Conservation (phyloP, 305 asterid genomes). For the Fraxinus velutina region DNA sequence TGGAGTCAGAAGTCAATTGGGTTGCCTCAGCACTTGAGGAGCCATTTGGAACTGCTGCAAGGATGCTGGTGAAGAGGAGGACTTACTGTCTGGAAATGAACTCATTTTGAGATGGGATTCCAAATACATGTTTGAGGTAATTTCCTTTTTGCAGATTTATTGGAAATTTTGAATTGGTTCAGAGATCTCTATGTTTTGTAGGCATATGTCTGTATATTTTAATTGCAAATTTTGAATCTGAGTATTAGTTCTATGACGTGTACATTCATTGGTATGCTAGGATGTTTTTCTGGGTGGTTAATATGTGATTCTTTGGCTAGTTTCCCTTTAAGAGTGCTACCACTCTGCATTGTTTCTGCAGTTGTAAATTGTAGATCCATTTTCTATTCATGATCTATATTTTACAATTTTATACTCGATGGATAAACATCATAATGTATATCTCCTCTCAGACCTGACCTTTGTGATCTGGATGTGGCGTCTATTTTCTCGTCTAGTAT, state of each 20-base stretch:
- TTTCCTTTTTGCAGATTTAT: not conserved
- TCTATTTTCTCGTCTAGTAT: not conserved
- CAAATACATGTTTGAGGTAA: slow-evolving; percentile 32
- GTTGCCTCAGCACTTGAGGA: slow-evolving; percentile 38
- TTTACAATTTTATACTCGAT: not conserved
- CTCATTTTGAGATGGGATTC: slow-evolving; percentile 45
- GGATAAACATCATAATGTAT: not conserved
- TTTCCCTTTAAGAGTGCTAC: not conserved
- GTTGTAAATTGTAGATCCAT: not conserved
- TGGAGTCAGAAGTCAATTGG: slow-evolving; percentile 37
- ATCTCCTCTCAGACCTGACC: not conserved
- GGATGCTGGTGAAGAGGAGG: slow-evolving; percentile 59
- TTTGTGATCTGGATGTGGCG: not conserved
- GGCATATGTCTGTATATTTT: not conserved
- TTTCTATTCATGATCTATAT: not conserved
- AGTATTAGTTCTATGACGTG: not conserved
- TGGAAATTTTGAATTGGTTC: slow-evolving; percentile 16
- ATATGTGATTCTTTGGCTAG: not conserved
- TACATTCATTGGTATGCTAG: not conserved
- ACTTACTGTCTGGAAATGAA: slow-evolving; percentile 71
- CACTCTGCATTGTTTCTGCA: not conserved
- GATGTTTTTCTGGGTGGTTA: not conserved
- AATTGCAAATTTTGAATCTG: not conserved
- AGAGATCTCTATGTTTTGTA: not conserved
- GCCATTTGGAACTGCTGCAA: slow-evolving; percentile 31